Percentiles rank a stretch among this genome's conserved stretches.
These are phyloP conservation scores for Penicillium desertorum DNA, from an alignment of 495 filamentous ascomycete species.

Conservation along the genomic window DNA sequence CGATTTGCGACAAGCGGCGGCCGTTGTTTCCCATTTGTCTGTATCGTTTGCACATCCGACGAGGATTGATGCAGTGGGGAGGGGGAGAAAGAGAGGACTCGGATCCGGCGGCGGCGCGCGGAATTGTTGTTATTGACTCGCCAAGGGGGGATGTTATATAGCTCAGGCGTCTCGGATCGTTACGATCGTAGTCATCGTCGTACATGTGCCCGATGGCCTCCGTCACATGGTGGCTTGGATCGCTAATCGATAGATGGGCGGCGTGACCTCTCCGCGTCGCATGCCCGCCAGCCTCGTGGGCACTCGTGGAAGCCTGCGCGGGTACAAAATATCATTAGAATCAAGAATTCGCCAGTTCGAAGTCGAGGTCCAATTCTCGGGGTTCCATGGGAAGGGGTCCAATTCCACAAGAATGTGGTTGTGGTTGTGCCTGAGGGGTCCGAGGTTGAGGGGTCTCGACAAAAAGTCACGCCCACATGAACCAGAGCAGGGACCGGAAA, in stretches of 20 bases:
- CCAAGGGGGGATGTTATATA: conserved; percentile 58
- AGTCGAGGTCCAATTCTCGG: not conserved
- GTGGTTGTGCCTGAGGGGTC: conserved; percentile 6
- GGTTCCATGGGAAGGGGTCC: not conserved
- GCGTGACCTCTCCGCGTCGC: conserved; percentile 60
- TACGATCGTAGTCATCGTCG: conserved; percentile 72
- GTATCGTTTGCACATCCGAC: conserved; percentile 26
- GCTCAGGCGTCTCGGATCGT: conserved; percentile 61
- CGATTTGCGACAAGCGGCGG: conserved; percentile 38
- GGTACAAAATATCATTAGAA: conserved; percentile 14
- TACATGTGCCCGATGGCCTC: conserved; percentile 98
- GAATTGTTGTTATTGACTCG: conserved; percentile 48
- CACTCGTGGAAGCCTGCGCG: conserved; percentile 51
- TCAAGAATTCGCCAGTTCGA: not conserved
- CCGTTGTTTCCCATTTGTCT: conserved; percentile 45
- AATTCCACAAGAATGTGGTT: conserved; percentile 7
- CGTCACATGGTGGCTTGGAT: conserved; percentile 92
- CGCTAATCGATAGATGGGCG: conserved; percentile 69
- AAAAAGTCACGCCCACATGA: not conserved
- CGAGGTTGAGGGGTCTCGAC: not conserved
- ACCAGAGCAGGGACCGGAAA: not conserved
- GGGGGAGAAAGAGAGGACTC: conserved; percentile 45
- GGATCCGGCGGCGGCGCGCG: conserved; percentile 44
- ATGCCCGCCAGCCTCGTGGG: conserved; percentile 55
- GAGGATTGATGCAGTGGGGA: conserved; percentile 33